A percentile compares a stretch with the other conserved stretches of the same genome.
Conservation (phyloP, 306 rosid species). For the Senna tora region DNA sequence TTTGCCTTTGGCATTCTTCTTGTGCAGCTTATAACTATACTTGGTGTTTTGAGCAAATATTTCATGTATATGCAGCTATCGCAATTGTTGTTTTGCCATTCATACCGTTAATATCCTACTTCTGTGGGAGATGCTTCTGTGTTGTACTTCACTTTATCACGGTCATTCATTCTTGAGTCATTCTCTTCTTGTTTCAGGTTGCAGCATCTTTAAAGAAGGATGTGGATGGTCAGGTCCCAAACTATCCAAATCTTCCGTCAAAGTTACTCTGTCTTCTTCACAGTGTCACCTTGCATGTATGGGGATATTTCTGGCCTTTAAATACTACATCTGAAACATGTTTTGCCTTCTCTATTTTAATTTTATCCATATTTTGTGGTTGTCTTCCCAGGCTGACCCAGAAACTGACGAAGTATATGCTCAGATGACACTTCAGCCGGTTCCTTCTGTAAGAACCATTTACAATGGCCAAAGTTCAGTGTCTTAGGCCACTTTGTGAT, state of each 20-base stretch:
- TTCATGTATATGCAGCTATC: neutral
- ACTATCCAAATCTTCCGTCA: slow-evolving; percentile 83
- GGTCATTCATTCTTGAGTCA: neutral
- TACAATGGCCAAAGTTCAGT: slow-evolving; percentile 4
- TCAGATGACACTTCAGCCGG: slow-evolving; percentile 91
- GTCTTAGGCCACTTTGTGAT: neutral
- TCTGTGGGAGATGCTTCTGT: neutral
- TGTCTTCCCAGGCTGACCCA: slow-evolving; percentile 75
- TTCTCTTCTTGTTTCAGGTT: slow-evolving; percentile 55
- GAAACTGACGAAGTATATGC: slow-evolving; percentile 96
- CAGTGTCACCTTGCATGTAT: slow-evolving; percentile 86
- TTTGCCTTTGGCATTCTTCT: neutral
- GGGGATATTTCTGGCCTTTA: neutral
- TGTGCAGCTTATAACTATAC: neutral
- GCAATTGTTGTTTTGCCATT: neutral
- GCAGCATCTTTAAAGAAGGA: slow-evolving; percentile 92
- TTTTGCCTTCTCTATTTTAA: neutral
- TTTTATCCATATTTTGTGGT: neutral
- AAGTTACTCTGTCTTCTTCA: slow-evolving; percentile 82
- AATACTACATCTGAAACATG: neutral
- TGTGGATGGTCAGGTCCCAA: slow-evolving; percentile 76
- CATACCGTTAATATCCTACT: neutral
- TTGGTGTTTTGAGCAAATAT: neutral
- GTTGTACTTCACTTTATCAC: neutral
- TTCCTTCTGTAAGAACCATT: slow-evolving; percentile 65